These are phyloP conservation scores for Rosa multiflora DNA, from an alignment of 306 rosid species.

Conservation along the genomic window DNA sequence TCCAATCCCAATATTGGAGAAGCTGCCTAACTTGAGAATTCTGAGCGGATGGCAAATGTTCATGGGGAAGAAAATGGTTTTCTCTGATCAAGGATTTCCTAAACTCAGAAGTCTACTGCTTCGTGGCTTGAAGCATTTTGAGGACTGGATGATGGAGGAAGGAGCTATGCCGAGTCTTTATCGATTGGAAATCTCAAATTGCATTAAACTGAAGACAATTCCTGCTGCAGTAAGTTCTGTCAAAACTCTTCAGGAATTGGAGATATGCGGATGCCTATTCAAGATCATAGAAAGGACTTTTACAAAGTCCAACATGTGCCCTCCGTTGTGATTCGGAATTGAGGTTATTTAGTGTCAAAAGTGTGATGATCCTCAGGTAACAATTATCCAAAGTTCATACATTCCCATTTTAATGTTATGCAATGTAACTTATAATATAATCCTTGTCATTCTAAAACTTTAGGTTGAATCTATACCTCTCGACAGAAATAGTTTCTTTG, in stretches of 20 bases:
- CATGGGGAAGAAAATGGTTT: constrained; percentile 43
- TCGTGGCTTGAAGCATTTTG: constrained; percentile 9
- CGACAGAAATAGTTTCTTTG: too few species aligned
- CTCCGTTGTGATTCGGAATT: background rate
- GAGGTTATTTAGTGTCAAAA: background rate
- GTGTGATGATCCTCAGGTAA: background rate
- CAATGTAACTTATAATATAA: background rate
- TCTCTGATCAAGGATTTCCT: constrained; percentile 47
- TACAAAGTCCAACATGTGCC: background rate
- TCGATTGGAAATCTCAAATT: constrained; percentile 4
- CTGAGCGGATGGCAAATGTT: constrained; percentile 43
- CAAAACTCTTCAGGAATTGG: constrained; percentile 13
- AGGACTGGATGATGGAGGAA: constrained; percentile 12
- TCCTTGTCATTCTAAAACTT: background rate
- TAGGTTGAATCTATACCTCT: too few species aligned
- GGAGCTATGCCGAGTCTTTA: constrained; percentile 9
- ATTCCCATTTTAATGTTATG: background rate
- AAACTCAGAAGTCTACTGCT: constrained; percentile 8
- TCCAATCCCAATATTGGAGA: constrained; percentile 47
- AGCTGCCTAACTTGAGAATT: constrained; percentile 45
- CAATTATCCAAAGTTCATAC: background rate
- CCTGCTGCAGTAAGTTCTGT: background rate
- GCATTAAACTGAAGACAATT: constrained; percentile 5
- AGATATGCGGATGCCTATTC: background rate
- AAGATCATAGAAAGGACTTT: background rate